These are phyloP conservation scores for Plantago coronopus DNA, from an alignment of 305 asterid species.

Conservation along the genomic window DNA sequence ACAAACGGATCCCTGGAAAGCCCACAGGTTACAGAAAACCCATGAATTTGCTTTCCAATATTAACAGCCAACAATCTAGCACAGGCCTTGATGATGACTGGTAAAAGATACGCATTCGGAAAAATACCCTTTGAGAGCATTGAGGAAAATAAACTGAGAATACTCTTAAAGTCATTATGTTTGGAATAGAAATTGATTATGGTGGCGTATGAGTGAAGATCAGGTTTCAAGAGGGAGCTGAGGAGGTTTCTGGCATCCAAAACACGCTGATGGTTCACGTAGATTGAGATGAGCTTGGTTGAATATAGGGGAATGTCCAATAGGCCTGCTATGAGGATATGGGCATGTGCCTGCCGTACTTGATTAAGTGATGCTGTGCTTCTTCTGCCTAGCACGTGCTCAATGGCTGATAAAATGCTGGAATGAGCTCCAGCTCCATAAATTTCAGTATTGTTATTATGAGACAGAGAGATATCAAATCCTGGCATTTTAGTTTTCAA, in stretches of 20 bases:
- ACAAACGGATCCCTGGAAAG: slow-evolving; percentile 55
- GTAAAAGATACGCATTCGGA: slow-evolving; percentile 64
- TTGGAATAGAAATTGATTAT: slow-evolving; percentile 56
- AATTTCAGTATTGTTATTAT: slow-evolving; percentile 4
- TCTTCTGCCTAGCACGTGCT: slow-evolving; percentile 28
- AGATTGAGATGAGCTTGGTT: slow-evolving; percentile 52
- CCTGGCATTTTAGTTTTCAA: slow-evolving; percentile 14
- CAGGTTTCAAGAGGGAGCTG: slow-evolving; percentile 32
- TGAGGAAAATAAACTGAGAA: slow-evolving; percentile 42
- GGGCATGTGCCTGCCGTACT: slow-evolving; percentile 52
- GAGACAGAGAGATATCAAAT: slow-evolving; percentile 18
- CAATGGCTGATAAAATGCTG: slow-evolving; percentile 20
- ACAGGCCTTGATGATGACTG: slow-evolving; percentile 64
- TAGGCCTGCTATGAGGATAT: slow-evolving; percentile 50
- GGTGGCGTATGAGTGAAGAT: slow-evolving; percentile 43
- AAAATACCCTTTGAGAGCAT: slow-evolving; percentile 34
- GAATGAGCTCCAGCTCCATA: slow-evolving; percentile 26
- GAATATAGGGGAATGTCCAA: slow-evolving; percentile 32
- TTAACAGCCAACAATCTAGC: slow-evolving; percentile 38
- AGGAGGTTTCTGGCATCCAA: slow-evolving; percentile 41
- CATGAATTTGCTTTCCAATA: slow-evolving; percentile 71
- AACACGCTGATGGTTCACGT: slow-evolving; percentile 44
- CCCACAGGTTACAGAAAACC: slow-evolving; percentile 53
- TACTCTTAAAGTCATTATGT: slow-evolving; percentile 30
- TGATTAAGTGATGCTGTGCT: slow-evolving; percentile 36